Percentiles rank a stretch among this genome's conserved stretches.
phyloP scores from a whole-genome alignment of 352 stramenopile species.

The Pythium phragmitis region DNA sequence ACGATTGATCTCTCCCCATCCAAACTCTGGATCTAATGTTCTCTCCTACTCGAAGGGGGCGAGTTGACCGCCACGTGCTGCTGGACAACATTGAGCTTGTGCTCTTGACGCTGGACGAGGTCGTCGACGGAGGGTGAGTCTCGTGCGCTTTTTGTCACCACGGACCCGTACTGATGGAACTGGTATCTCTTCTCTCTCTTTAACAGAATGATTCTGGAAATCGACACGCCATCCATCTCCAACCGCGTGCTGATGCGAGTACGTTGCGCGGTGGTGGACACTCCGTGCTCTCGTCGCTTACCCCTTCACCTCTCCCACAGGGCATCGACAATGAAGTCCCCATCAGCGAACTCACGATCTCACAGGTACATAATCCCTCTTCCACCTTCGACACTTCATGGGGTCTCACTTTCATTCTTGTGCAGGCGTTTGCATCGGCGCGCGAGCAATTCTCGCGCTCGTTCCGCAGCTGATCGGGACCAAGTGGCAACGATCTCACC shows the following conservation, averaged over 20 bases:
- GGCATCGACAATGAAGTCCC: slow-evolving; percentile 87
- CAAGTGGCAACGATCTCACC: background rate
- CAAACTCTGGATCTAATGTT: background rate
- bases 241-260: slow-evolving; percentile 92
- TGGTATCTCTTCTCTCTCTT: background rate
- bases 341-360: slow-evolving; percentile 86
- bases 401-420: background rate
- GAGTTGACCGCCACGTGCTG: slow-evolving; percentile 87
- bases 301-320: slow-evolving; percentile 26
- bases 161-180: background rate
- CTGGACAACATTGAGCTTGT: slow-evolving; percentile 91
- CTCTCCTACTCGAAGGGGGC: slow-evolving; percentile 39
- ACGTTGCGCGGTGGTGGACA: slow-evolving; percentile 22
- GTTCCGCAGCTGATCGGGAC: slow-evolving; percentile 68
- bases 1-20: background rate
- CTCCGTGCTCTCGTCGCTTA: background rate
- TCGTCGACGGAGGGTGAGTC: slow-evolving; percentile 85
- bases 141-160: background rate
- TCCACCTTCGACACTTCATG: background rate
- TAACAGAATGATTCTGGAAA: slow-evolving; percentile 83
- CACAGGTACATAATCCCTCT: slow-evolving; percentile 43
- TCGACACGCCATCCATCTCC: slow-evolving; percentile 85
- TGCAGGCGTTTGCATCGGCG: slow-evolving; percentile 76
- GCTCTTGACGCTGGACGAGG: slow-evolving; percentile 88
- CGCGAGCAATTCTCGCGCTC: slow-evolving; percentile 88